Evolutionary conservation across 371 early-diverging fungal species (phyloP).

Genomic region (Funneliformis caledonium): DNA sequence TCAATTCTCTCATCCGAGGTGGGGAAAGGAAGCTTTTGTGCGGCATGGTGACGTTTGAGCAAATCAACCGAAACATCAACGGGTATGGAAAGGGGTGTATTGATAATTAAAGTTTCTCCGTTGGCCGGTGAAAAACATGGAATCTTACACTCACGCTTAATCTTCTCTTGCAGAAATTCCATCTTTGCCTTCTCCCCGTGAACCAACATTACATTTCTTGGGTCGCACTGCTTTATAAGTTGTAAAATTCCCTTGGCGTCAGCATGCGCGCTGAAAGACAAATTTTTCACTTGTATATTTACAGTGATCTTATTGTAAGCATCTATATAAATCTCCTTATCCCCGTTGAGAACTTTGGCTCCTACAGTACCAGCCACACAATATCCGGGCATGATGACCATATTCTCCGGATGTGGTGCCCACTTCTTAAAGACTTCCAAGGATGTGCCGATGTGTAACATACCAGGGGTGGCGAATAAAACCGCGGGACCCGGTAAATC

Average conservation of each 20-base stretch:
- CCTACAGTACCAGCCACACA: conserved; percentile 97
- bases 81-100: conserved; percentile 61
- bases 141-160: conserved; percentile 83
- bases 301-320: conserved; percentile 77
- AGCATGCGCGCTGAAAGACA: conserved; percentile 99
- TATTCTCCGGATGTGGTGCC: conserved; percentile 88
- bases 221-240: conserved; percentile 91
- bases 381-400: conserved; percentile 93
- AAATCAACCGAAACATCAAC: conserved; percentile 62
- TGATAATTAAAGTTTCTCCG: conserved; percentile 74
- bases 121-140: conserved; percentile 92
- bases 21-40: conserved; percentile 34
- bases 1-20: neutral
- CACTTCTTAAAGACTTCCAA: conserved; percentile 88
- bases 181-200: conserved; percentile 97
- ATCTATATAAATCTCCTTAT: conserved; percentile 83
- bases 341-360: conserved; percentile 92
- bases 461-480: conserved; percentile 95
- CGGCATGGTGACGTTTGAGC: conserved; percentile 53
- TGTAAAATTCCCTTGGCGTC: conserved; percentile 99
- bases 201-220: conserved; percentile 96
- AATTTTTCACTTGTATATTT: conserved; percentile 91
- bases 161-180: conserved; percentile 82
- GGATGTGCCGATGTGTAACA: conserved; percentile 86
- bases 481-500: conserved; percentile 89